phyloP scores from a whole-genome alignment of 2,329 filamentous ascomycete species.

The Neospermospora avenae region DNA sequence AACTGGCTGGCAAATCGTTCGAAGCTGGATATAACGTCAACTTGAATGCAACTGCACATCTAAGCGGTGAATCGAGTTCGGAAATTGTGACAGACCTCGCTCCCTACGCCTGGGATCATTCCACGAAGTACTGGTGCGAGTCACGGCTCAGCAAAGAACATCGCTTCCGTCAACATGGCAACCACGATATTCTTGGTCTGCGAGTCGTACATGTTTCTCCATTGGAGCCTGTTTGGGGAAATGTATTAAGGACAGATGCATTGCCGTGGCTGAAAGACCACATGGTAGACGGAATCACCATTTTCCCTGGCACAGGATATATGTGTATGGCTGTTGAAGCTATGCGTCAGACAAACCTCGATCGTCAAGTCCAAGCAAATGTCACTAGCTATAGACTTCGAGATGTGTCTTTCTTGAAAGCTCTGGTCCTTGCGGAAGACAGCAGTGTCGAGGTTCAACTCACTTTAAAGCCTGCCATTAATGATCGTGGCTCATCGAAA shows the following conservation, averaged over 20 bases:
- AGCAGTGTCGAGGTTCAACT: not conserved
- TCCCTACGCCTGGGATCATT: constrained; percentile 53
- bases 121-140: constrained; percentile 50
- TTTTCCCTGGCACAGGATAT: constrained; percentile 37
- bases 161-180: constrained; percentile 40
- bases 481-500: not conserved
- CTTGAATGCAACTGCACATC: not conserved
- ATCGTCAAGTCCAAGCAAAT: not conserved
- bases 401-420: not conserved
- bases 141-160: constrained; percentile 29
- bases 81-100: constrained; percentile 38
- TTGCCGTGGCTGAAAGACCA: constrained; percentile 44
- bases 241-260: constrained; percentile 33
- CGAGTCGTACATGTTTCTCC: not conserved
- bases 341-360: not conserved
- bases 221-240: constrained; percentile 35
- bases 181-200: constrained; percentile 40
- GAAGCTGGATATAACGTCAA: not conserved
- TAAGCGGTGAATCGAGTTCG: constrained; percentile 39
- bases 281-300: constrained; percentile 26
- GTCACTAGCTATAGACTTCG: not conserved
- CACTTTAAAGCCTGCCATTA: not conserved
- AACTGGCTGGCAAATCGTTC: not conserved
- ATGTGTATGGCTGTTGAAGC: constrained; percentile 30
- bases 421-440: not conserved